These are phyloP conservation scores for Neurospora discreta DNA, from an alignment of 495 filamentous ascomycete species.

Conservation along the genomic window DNA sequence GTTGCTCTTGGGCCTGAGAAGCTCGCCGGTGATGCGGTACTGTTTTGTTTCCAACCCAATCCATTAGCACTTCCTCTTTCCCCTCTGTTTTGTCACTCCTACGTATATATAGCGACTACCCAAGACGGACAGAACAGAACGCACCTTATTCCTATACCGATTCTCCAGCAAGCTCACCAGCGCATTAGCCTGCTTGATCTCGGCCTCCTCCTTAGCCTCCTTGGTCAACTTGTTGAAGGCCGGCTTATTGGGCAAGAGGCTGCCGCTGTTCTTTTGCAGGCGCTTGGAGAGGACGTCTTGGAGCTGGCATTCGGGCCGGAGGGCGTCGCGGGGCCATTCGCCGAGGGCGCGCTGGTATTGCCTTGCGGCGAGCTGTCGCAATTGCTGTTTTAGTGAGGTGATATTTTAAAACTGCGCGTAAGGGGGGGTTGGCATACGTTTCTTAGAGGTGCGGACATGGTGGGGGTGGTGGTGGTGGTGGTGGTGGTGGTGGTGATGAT, in stretches of 20 bases:
- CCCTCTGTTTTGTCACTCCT: too few relatives aligned
- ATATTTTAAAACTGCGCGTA: too few relatives aligned
- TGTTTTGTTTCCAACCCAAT: conserved; percentile 21
- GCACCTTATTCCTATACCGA: conserved; percentile 53
- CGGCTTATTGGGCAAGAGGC: conserved; percentile 31
- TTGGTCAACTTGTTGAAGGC: not conserved
- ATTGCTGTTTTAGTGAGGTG: too few relatives aligned
- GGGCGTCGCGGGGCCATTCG: conserved; percentile 66
- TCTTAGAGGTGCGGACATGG: conserved; percentile 13
- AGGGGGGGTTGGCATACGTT: not conserved
- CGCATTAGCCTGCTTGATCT: conserved; percentile 53
- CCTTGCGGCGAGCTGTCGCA: conserved; percentile 4
- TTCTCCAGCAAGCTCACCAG: conserved; percentile 66
- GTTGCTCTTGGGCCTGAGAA: conserved; percentile 61
- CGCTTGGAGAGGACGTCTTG: conserved; percentile 56
- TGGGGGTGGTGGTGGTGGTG: conserved; percentile 2
- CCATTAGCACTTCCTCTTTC: too few relatives aligned
- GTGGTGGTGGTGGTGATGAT: conserved; percentile 1
- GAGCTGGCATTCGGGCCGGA: conserved; percentile 70
- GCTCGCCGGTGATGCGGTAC: conserved; percentile 51
- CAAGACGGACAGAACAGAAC: too few relatives aligned
- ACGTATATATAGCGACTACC: too few relatives aligned
- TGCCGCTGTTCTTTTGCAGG: conserved; percentile 33
- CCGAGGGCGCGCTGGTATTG: conserved; percentile 51
- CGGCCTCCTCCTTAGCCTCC: conserved; percentile 21